Base-by-base conservation (phyloP, 768 basidiomycete genomes). In the Boletales sp. region DNA sequence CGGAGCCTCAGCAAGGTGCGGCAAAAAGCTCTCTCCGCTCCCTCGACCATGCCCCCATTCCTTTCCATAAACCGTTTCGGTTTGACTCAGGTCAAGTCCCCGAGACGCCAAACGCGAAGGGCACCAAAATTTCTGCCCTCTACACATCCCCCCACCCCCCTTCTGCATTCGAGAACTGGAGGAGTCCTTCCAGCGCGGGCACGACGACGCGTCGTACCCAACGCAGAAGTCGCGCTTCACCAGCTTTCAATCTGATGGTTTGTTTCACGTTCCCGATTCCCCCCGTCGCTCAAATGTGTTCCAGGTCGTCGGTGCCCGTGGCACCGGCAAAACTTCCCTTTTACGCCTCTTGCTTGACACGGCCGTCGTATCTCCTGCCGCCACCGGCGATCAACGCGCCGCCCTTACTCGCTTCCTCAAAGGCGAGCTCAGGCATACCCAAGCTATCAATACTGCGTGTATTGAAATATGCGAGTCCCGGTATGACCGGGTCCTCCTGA, bases 191-290 rank as follows among this genome's bases (percentile, higher is more conserved):
- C 41, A 67, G 61, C 43, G 65, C 64, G 44, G 69, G 73, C 37
- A 62, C 70, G 3, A 57, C 70, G 48, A 71, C 72, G 50, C 78
- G 81, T 57, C 74, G 80, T 49, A 79, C 78, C 57, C 86, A 87
- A 63, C 79, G 84, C 60, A 79, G 86, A 58, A 72, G 74, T 55
- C 79, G 84, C 50, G 68, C 79, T 14, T 78, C 87, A 13, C 86
- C 89, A 7, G 87, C 87, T 3, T 91, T 93, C 72, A 93, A 93
- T 63, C 70, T 93, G 46, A 90, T 92, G 89, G 89, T 89, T 56
- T 49, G 75, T 59, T 34, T 11, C 8, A 8, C 17, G 35, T 9
- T 30, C 15, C n/a, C 14, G 1, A 5, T 4, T 5, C n/a, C 9
- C 21, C 36, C 33, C 28, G 32, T 50, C 14, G 32, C 48, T 58